Percentiles rank a stretch among this genome's conserved stretches.
Evolutionary conservation across 345 rosid species (phyloP).

Genomic region (Eucalyptus curtisii): DNA sequence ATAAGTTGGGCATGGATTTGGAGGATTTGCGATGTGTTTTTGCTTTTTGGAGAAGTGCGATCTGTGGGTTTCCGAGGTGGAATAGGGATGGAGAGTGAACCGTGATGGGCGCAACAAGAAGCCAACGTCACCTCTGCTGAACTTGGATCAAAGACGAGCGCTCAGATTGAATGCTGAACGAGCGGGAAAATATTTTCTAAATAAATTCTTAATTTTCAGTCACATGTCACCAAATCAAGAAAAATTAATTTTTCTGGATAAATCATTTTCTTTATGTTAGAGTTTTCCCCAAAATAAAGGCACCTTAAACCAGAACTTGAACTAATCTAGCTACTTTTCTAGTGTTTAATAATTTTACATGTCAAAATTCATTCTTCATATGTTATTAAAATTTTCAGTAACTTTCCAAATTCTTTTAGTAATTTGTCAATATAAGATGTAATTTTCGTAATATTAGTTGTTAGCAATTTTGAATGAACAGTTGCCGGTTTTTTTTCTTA

Average conservation of each 20-base stretch:
- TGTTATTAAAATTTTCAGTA: neutral
- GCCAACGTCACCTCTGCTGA: neutral
- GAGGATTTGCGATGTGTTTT: slow-evolving; percentile 10
- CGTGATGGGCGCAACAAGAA: neutral
- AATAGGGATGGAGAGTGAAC: neutral
- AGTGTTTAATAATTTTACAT: neutral
- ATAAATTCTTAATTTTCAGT: no score
- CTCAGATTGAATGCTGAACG: neutral
- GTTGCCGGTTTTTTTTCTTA: neutral
- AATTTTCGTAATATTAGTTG: neutral
- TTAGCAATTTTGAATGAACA: neutral
- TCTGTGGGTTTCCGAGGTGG: neutral
- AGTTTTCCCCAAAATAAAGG: neutral
- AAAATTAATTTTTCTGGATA: neutral
- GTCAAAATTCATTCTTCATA: neutral
- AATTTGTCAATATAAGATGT: neutral
- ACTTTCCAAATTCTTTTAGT: neutral
- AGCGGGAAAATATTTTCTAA: neutral
- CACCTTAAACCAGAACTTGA: neutral
- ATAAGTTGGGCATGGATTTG: slow-evolving; percentile 26
- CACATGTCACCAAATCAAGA: neutral
- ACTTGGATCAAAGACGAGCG: neutral
- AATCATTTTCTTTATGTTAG: neutral
- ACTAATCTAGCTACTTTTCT: neutral
- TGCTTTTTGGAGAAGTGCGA: slow-evolving; percentile 11